Conservation (phyloP, 2,329 filamentous ascomycete genomes). For the Exophiala oligosperma region DNA sequence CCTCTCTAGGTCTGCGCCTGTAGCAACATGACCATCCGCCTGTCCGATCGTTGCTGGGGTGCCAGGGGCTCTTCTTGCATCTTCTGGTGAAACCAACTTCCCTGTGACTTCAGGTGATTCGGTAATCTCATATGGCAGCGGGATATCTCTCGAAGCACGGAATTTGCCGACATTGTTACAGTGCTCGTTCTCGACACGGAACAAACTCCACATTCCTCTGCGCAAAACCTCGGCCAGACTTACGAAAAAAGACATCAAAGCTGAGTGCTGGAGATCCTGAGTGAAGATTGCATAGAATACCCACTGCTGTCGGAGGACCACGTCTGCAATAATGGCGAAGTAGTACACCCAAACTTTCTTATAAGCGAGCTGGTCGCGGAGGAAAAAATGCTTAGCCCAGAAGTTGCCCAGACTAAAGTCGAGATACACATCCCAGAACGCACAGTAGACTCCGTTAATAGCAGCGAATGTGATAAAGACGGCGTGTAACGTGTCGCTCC, state of each 20-base stretch:
- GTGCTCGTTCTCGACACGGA: slow-evolving; percentile 97
- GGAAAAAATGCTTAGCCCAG: slow-evolving; percentile 63
- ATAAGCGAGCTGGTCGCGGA: slow-evolving; percentile 78
- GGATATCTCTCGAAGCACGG: slow-evolving; percentile 84
- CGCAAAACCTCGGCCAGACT: slow-evolving; percentile 77
- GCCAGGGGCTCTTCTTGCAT: slow-evolving; percentile 1
- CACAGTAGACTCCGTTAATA: slow-evolving; percentile 82
- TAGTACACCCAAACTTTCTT: slow-evolving; percentile 85
- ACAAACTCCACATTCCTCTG: slow-evolving; percentile 84
- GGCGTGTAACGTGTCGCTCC: slow-evolving; percentile 57
- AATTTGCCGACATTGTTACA: slow-evolving; percentile 88
- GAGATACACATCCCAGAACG: slow-evolving; percentile 93
- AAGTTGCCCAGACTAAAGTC: slow-evolving; percentile 91
- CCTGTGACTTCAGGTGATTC: slow-evolving; percentile 6
- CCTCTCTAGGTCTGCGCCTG: slow-evolving; percentile 28
- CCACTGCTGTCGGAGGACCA: slow-evolving; percentile 88
- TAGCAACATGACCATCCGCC: slow-evolving; percentile 14
- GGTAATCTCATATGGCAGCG: slow-evolving; percentile 67
- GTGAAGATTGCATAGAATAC: slow-evolving; percentile 88
- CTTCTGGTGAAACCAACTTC: slow-evolving; percentile 15
- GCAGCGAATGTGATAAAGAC: slow-evolving; percentile 77
- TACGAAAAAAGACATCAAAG: slow-evolving; percentile 76
- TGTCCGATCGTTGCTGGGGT: slow-evolving; percentile 8
- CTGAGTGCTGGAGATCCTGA: slow-evolving; percentile 77
- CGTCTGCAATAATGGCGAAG: slow-evolving; percentile 76